phyloP scores from a whole-genome alignment of 352 stramenopile species.

The Phytophthora syringae region DNA sequence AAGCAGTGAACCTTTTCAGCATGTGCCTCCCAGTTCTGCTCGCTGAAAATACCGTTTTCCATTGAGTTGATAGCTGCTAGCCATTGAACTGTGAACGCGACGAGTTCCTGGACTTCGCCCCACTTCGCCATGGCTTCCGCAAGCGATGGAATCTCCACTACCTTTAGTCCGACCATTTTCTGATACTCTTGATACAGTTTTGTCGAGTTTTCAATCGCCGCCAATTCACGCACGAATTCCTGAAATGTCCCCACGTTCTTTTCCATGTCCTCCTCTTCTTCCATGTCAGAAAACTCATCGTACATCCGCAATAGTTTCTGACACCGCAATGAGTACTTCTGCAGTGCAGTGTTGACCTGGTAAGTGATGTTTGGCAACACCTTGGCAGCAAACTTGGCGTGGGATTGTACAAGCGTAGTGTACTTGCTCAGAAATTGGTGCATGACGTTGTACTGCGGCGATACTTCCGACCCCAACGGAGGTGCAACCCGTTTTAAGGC shows the following conservation, averaged over 20 bases:
- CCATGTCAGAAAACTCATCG: constrained; percentile 52
- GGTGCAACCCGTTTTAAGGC: constrained; percentile 55
- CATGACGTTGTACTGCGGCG: constrained; percentile 54
- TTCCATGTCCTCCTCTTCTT: constrained; percentile 67
- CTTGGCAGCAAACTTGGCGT: constrained; percentile 69
- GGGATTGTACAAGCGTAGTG: constrained; percentile 46
- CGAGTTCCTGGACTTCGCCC: constrained; percentile 66
- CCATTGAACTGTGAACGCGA: constrained; percentile 58
- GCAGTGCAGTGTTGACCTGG: constrained; percentile 62
- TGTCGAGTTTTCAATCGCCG: constrained; percentile 55
- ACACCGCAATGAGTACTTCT: constrained; percentile 59
- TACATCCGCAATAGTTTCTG: constrained; percentile 60
- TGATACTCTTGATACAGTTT: constrained; percentile 78
- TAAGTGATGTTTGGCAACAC: constrained; percentile 74
- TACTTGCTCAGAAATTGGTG: constrained; percentile 62
- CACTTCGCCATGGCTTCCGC: constrained; percentile 50
- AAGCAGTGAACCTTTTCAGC: constrained; percentile 46
- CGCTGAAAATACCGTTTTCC: constrained; percentile 72
- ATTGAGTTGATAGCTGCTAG: constrained; percentile 48
- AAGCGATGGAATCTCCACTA: constrained; percentile 60
- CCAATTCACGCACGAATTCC: constrained; percentile 56
- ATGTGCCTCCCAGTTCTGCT: constrained; percentile 63
- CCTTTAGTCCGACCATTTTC: constrained; percentile 69
- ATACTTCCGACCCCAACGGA: constrained; percentile 30
- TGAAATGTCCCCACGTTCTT: constrained; percentile 56